Evolutionary conservation across 139 green algal species (phyloP).

Genomic region (Chlorella sp.): DNA sequence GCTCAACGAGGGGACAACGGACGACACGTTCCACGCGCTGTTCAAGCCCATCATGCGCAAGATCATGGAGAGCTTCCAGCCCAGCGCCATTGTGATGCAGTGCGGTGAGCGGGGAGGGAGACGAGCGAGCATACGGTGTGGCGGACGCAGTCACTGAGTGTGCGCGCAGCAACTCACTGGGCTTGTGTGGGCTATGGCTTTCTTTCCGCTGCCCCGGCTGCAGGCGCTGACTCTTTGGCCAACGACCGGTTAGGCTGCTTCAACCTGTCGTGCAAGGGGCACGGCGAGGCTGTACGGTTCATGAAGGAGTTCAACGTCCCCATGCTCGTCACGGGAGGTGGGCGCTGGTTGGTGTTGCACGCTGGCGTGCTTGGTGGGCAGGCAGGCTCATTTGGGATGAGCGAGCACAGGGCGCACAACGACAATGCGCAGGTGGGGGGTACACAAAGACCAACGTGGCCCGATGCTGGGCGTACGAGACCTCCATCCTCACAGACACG

Average conservation of each 20-base stretch:
- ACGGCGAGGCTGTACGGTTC: constrained; percentile 78
- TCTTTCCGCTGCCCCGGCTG: not conserved
- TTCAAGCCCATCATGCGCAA: constrained; percentile 82
- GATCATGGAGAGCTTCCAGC: constrained; percentile 91
- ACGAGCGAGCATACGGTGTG: constrained; percentile 34
- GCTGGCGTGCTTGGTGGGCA: too few relatives aligned
- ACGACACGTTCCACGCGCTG: constrained; percentile 72
- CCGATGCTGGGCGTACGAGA: constrained; percentile 96
- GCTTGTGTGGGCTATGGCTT: too few relatives aligned
- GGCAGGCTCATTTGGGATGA: too few relatives aligned
- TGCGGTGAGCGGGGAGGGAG: constrained; percentile 62
- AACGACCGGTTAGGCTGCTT: constrained; percentile 89
- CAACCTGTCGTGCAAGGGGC: constrained; percentile 71
- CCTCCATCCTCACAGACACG: constrained; percentile 62
- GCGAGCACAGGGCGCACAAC: too few relatives aligned
- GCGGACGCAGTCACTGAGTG: not conserved
- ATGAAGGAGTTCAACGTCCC: constrained; percentile 87
- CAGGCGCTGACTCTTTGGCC: constrained; percentile 84
- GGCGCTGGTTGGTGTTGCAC: too few relatives aligned
- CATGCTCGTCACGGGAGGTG: constrained; percentile 75
- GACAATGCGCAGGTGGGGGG: constrained; percentile 66
- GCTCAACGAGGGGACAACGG: constrained; percentile 82
- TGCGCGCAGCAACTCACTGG: too few relatives aligned
- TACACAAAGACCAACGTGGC: constrained; percentile 98
- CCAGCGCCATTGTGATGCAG: constrained; percentile 94